Conservation (phyloP, 2,329 filamentous ascomycete genomes). For the Lojkania enalia region DNA sequence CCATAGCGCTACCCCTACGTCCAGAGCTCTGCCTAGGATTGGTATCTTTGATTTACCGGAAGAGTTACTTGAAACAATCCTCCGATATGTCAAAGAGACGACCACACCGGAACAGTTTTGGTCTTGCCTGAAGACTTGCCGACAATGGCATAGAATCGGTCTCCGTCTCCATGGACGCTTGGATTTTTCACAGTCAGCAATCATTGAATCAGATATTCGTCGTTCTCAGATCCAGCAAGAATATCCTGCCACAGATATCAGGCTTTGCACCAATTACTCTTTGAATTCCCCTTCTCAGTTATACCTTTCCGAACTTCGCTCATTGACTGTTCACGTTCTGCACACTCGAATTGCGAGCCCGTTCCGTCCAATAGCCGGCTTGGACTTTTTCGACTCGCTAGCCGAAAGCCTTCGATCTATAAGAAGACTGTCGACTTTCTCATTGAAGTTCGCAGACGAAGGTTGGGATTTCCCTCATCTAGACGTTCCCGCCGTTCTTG, state of each 20-base stretch:
- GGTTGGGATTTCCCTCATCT: conserved; percentile 19
- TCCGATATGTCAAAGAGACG: conserved; percentile 8
- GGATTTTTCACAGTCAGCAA: conserved; percentile 8
- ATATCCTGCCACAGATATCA: neutral
- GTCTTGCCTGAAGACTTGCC: conserved; percentile 14
- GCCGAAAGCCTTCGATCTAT: conserved; percentile 2
- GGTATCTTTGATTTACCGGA: conserved; percentile 17
- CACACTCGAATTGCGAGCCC: conserved; percentile 10
- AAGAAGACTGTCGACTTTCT: conserved; percentile 14
- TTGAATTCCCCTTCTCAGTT: conserved; percentile 8
- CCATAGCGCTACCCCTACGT: too few species aligned
- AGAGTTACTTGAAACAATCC: conserved; percentile 14
- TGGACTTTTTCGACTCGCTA: conserved; percentile 12
- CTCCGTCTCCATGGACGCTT: conserved; percentile 12
- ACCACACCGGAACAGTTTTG: conserved; percentile 5
- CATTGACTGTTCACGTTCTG: conserved; percentile 16
- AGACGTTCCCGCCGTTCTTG: conserved; percentile 17
- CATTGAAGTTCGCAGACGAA: conserved; percentile 14
- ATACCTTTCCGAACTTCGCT: conserved; percentile 13
- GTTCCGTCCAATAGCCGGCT: neutral
- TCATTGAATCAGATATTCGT: conserved; percentile 14
- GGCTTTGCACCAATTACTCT: conserved; percentile 1
- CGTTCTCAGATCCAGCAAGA: conserved; percentile 11
- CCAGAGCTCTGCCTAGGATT: too few species aligned
- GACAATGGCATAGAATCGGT: conserved; percentile 18